Evolutionary conservation across 306 rosid species (phyloP), one percentile per base, ranked within the genome.

Genomic region (Malus fusca): DNA sequence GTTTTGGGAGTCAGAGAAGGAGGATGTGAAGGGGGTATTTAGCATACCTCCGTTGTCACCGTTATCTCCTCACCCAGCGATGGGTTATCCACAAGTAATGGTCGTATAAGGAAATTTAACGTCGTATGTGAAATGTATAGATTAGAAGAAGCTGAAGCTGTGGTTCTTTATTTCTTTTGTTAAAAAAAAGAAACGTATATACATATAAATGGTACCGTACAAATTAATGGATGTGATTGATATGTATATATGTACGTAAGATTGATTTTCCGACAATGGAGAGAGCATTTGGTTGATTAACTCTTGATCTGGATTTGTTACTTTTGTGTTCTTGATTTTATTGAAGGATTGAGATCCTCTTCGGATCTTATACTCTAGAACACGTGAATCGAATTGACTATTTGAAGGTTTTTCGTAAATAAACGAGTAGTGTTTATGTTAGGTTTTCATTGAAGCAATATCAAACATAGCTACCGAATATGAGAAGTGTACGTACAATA

Each of bases 21-120:
- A n/a, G 28, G 77, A 92, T 31, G 69, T 79, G 4, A 88, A 80
- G n/a, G 97, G 90, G 21, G 15, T 87, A 4, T 88, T 90, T 66
- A 84, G 17, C 58, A 84, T 90, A 1, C 95, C 97, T 48, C 92
- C 90, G 79, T 71, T 89, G 66, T 95, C 97, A 31, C 98, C 99
- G 86, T 88, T 96, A 82, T 90, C 97, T 42, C 92, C 96, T 0
- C 89, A 83, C 26, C 92, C 85, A 3, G 2, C 85, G 9, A 77
- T 87, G 3, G 92, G 96, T 13, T 90, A 14, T 77, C 76, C 90
- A 13, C 97, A 80, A 56, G 88, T 90, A 1, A 80, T 90, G 90
- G 93, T 79, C 75, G 85, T 81, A 14, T 64, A 40, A 31, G 21
- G 66, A 19, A 19, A 62, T 62, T 28, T 3, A 58, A 25, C 37